Evolutionary conservation across 108 stramenopile genomes (phyloP), one percentile per base, ranked within the genome.

Genomic region (Fragilaria radians): DNA sequence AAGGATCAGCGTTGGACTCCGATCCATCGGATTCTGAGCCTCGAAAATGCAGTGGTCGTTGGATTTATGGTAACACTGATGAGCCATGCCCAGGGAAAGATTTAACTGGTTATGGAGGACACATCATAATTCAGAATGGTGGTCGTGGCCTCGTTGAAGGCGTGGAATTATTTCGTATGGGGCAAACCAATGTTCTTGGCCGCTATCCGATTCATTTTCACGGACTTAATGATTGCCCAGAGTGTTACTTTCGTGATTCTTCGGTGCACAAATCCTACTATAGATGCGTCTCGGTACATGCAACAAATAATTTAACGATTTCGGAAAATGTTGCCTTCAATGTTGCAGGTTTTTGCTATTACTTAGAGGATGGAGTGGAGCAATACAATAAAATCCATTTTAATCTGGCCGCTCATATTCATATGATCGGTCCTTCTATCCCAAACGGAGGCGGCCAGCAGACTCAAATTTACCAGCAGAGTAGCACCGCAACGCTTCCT

Each of bases 171-270:
- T 70, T 54, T 32, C 46, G 76, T 7, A 81, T 81, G 80, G 80
- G 80, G 17, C 75, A 77, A 55, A 81, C 80, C 5, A 81, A 81
- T 34, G 59, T 74, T 5, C 58, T 74, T 3, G 80, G 65, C 0
- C 63, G 80, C 1, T 81, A 81, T 54, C 76, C 76, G 7, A 63
- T 73, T 34, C 80, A 77, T 33, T 71, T 66, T 48, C 79, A 80
- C 58, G 19, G 60, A 27, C 47, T 80, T 7, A 59, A 78, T 31
- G 27, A n/a, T 18, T 64, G 67, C 33, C 23, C 25, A 30, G 52
- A 53, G 32, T 75, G 70, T 46, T 81, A 74, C 62, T 55, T 81
- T 45, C 29, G 42, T 28, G 65, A 69, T 55, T 69, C 61, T 28
- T 59, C 67, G 28, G 62, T 82, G 26, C 71, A 73, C 23, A 47